phyloP scores from a whole-genome alignment of 2,329 filamentous ascomycete species.

The Plectosphaerella sp. region DNA sequence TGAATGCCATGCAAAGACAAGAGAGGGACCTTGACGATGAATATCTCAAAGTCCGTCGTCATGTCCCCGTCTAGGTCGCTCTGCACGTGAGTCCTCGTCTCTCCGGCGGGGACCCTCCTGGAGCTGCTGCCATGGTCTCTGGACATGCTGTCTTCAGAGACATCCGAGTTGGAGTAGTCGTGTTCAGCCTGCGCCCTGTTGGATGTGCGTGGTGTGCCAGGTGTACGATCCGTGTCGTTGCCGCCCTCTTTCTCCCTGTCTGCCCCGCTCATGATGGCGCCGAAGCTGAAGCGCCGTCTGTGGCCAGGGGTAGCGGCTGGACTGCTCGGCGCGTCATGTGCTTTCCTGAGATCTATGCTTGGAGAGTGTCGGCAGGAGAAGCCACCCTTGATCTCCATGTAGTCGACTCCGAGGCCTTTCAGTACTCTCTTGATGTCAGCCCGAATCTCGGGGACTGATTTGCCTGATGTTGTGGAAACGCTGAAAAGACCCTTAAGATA shows the following conservation, averaged over 20 bases:
- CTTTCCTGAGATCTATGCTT: constrained; percentile 80
- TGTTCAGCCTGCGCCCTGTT: constrained; percentile 52
- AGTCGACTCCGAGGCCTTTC: constrained; percentile 84
- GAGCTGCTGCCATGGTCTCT: constrained; percentile 46
- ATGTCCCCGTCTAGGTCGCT: constrained; percentile 82
- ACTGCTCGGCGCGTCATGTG: constrained; percentile 59
- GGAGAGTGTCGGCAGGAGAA: constrained; percentile 86
- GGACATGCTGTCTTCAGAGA: constrained; percentile 70
- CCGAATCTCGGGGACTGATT: constrained; percentile 80
- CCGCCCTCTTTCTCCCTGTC: constrained; percentile 69
- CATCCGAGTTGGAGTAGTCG: constrained; percentile 83
- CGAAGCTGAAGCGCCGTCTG: constrained; percentile 78
- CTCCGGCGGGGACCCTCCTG: constrained; percentile 61
- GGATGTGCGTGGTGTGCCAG: constrained; percentile 36
- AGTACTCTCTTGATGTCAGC: constrained; percentile 87
- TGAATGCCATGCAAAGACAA: constrained; percentile 92
- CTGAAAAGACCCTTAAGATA: constrained; percentile 96
- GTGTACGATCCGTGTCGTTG: constrained; percentile 47
- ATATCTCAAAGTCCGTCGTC: constrained; percentile 87
- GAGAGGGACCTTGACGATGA: constrained; percentile 95
- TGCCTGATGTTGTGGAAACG: constrained; percentile 92
- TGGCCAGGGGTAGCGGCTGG: constrained; percentile 56
- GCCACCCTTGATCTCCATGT: constrained; percentile 85
- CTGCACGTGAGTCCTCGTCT: constrained; percentile 89
- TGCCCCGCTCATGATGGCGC: constrained; percentile 53